Evolutionary conservation across 2,329 filamentous ascomycete species (phyloP), one percentile per base, ranked within the genome.

Genomic region (Verticillium tricorpus): DNA sequence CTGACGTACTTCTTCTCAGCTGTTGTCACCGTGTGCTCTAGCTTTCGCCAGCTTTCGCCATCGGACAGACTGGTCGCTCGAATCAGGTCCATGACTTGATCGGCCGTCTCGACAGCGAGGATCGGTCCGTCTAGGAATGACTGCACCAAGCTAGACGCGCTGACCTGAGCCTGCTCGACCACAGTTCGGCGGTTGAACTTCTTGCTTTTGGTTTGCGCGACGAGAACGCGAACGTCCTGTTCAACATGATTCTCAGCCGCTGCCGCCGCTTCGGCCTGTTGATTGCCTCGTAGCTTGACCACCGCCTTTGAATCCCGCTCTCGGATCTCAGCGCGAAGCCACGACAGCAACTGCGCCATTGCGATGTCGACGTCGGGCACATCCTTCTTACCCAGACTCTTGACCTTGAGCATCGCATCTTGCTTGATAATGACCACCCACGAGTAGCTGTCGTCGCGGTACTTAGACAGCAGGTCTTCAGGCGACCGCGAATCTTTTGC

Each of bases 361-460:
- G 89, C 85, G 50, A 98, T 83, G 66, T 98, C 95, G 5, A 84
- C 85, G 68, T 96, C 92, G 32, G 82, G 78, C 9, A 87, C 80
- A 63, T 96, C 92, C 70, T 90, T 95, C 63, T 88, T 87, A 35
- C 87, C 84, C 70, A 93, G 85, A 14, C 86, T 92, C 71, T 90
- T 91, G 66, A 97, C 85, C 76, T 96, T 96, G 57, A 96, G 82
- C 76, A 79, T 88, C 69, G 75, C 87, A 76, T 85, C 91, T 63
- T 87, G 89, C 72, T 97, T 96, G 69, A 97, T 88, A 64, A 96
- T 90, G 40, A 97, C 86, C 63, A 97, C 87, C 92, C 93, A 98
- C 31, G 85, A 89, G 73, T 96, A 91, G 32, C 83, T 83, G 67
- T 92, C 89, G 61, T 93, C 90, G 15, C 89, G 84, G 70, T 96